These are phyloP conservation scores for Ogataea degrootiae DNA, from an alignment of 805 yeast genomes.

Conservation along the genomic window DNA sequence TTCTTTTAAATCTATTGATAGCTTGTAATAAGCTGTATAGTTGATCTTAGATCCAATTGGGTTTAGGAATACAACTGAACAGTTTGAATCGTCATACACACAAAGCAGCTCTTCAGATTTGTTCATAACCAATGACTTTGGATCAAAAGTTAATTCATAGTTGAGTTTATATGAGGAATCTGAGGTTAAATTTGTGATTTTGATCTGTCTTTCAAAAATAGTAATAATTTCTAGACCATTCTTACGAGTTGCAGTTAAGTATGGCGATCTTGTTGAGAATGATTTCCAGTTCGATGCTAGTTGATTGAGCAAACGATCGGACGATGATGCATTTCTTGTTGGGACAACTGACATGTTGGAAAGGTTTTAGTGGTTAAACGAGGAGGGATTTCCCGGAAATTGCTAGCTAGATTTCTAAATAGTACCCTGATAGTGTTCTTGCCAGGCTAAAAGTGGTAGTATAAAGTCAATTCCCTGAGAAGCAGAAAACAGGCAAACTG, in stretches of 20 bases:
- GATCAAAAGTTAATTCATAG: constrained; percentile 19
- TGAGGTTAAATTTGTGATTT: constrained; percentile 13
- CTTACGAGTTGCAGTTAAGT: constrained; percentile 21
- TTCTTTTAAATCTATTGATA: constrained; percentile 8
- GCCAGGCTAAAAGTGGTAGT: too few relatives aligned
- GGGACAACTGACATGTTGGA: neutral
- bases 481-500: too few relatives aligned
- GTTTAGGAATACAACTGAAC: constrained; percentile 17
- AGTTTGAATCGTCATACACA: constrained; percentile 16
- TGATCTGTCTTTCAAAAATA: constrained; percentile 15
- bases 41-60: constrained; percentile 14
- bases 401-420: neutral
- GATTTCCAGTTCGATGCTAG: constrained; percentile 6
- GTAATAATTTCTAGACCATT: constrained; percentile 26
- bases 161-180: constrained; percentile 9
- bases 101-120: constrained; percentile 25
- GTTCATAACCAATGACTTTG: constrained; percentile 20
- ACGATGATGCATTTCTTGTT: neutral
- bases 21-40: constrained; percentile 5
- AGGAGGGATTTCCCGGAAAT: neutral
- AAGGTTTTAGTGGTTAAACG: neutral
- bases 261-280: constrained; percentile 12
- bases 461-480: too few relatives aligned
- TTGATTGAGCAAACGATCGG: constrained; percentile 3
- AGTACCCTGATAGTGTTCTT: too few relatives aligned